Conservation (phyloP, 2,329 filamentous ascomycete species). For the Claviceps quebecensis region DNA sequence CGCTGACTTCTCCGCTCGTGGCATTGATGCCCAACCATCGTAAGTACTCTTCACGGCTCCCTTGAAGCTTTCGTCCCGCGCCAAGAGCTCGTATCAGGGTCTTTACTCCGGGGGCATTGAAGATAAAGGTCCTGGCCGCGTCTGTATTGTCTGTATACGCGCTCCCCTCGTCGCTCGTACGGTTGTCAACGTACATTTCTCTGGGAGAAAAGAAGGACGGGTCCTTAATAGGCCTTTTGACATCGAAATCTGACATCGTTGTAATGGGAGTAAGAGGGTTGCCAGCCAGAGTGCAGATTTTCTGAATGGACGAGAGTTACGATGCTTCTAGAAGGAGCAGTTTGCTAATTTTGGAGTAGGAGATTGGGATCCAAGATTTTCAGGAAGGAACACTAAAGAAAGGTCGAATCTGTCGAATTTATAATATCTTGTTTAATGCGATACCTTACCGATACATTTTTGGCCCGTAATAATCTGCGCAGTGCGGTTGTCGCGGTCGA, state of each 20-base stretch:
- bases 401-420: too few relatives aligned
- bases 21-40: background rate
- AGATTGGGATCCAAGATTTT: too few relatives aligned
- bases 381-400: too few relatives aligned
- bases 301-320: background rate
- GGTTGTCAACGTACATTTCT: constrained; percentile 1
- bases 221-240: background rate
- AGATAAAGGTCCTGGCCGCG: background rate
- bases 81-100: background rate
- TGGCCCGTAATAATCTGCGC: too few relatives aligned
- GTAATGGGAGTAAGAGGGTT: too few relatives aligned
- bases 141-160: background rate
- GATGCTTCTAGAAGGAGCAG: background rate
- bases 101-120: background rate
- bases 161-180: background rate
- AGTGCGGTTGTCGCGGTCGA: too few relatives aligned
- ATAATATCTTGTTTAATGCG: too few relatives aligned
- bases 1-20: background rate
- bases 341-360: too few relatives aligned
- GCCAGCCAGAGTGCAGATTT: too few relatives aligned
- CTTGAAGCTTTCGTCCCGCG: background rate
- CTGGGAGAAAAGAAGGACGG: background rate
- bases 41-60: background rate
- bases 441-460: too few relatives aligned
- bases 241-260: background rate